Evolutionary conservation across 495 filamentous ascomycete genomes (phyloP).

Genomic region (Penicillium ucsense): DNA sequence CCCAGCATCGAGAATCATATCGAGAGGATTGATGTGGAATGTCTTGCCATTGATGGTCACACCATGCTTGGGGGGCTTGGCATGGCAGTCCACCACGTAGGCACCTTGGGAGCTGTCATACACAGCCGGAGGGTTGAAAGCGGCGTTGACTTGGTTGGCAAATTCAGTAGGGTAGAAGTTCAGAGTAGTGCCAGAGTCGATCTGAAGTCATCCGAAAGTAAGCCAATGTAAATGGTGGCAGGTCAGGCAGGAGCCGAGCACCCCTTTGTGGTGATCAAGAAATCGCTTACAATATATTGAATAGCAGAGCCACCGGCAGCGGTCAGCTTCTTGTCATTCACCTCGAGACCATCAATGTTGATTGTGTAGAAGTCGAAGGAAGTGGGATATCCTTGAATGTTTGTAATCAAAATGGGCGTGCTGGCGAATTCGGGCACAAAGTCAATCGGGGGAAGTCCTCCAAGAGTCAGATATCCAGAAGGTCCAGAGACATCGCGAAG

Average conservation of each 20-base stretch:
- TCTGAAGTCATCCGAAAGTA: not conserved
- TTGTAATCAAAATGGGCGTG: constrained; percentile 26
- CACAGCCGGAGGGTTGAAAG: constrained; percentile 45
- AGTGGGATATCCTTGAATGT: constrained; percentile 4
- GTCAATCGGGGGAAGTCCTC: constrained; percentile 37
- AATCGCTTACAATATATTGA: constrained; percentile 20
- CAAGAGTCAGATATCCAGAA: constrained; percentile 38
- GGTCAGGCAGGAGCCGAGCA: not conserved
- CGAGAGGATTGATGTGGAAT: constrained; percentile 44
- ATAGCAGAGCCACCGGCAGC: constrained; percentile 7
- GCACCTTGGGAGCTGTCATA: constrained; percentile 34
- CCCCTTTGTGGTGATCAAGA: not conserved
- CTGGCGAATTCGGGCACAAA: constrained; percentile 25
- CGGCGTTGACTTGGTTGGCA: constrained; percentile 38
- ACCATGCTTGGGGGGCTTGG: constrained; percentile 42
- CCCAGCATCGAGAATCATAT: constrained; percentile 41
- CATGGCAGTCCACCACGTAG: constrained; percentile 47
- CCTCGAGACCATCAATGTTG: constrained; percentile 25
- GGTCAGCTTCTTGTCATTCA: constrained; percentile 16
- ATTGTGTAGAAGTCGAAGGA: constrained; percentile 36
- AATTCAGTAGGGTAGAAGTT: constrained; percentile 31
- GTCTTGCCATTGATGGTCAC: constrained; percentile 38
- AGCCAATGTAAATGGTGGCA: not conserved
- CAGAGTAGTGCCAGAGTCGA: constrained; percentile 36
- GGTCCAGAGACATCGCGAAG: constrained; percentile 17